Base-by-base conservation (phyloP, 192 early-diverging fungal species). In the Entomortierella parvispora region DNA sequence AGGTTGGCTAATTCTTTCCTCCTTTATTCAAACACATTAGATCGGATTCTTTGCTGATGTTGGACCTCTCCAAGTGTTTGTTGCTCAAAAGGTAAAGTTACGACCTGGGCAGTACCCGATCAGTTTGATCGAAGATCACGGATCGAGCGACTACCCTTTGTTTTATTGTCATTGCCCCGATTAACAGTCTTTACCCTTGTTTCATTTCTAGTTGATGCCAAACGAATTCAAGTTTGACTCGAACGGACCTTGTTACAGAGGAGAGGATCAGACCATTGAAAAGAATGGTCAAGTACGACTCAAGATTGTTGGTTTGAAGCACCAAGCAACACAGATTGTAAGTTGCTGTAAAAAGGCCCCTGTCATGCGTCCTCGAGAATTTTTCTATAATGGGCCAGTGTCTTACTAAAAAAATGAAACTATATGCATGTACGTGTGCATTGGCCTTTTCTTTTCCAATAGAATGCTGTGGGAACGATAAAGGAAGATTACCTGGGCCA, bases 401-500 rank as follows among this genome's bases (percentile, higher is more conserved):
- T n/a, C n/a, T n/a, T n/a, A n/a, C n/a, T n/a, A n/a, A n/a, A n/a
- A n/a, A n/a, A n/a, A n/a, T n/a, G n/a, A n/a, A n/a, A n/a, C n/a
- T n/a, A n/a, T n/a, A n/a, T n/a, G n/a, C n/a, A n/a, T n/a, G n/a
- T n/a, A n/a, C n/a, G n/a, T n/a, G n/a, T n/a, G n/a, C n/a, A n/a
- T n/a, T n/a, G n/a, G n/a, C 40, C 4, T 28, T 48, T 18, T 4
- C 26, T 40, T 40, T 34, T 53, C 31, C 33, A 46, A 40, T 76
- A 95, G 94, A 93, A 93, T 83, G 94, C 94, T 25, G 96, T 96
- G 61, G 96, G 96, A 23, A 96, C 95, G 6, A 97, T 99, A 80
- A 98, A 97, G 81, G 96, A 99, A 71, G 96, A 99, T 88, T 99
- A 93, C 61, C 79, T 98, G 51, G 95, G 95, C 54, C 88, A 91